phyloP scores from a whole-genome alignment of 768 basidiomycete genomes.

The Suillus hirtellus region DNA sequence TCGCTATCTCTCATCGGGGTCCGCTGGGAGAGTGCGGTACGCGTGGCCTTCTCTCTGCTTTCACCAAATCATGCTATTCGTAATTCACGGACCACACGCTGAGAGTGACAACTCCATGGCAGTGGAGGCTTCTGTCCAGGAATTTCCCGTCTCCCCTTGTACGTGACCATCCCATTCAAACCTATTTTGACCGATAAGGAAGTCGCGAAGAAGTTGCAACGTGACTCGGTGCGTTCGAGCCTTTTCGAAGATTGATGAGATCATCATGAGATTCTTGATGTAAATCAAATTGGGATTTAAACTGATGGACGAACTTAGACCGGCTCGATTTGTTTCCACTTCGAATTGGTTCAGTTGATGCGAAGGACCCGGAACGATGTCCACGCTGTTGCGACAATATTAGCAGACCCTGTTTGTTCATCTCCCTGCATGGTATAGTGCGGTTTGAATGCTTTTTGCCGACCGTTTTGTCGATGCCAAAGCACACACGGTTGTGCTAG shows the following conservation, averaged over 20 bases:
- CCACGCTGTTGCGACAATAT: background rate
- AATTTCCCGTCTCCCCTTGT: background rate
- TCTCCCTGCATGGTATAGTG: conserved; percentile 16
- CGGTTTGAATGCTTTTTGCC: background rate
- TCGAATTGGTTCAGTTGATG: conserved; percentile 1
- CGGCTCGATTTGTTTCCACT: conserved; percentile 3
- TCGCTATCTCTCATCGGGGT: background rate
- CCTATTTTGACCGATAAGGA: background rate
- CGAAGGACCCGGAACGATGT: background rate
- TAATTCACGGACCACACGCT: too few species aligned
- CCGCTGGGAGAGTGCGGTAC: background rate
- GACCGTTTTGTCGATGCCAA: conserved; percentile 4
- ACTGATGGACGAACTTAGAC: conserved; percentile 8
- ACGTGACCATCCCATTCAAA: background rate
- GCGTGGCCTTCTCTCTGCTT: background rate
- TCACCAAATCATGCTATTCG: background rate
- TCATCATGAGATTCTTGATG: conserved; percentile 10
- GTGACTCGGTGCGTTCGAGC: background rate
- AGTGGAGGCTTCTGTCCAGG: background rate
- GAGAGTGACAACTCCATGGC: background rate
- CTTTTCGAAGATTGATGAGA: conserved; percentile 1
- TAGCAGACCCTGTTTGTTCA: conserved; percentile 5
- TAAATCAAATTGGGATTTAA: conserved; percentile 1
- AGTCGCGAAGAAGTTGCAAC: conserved; percentile 3
- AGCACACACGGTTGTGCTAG: conserved; percentile 2